Percentiles rank a stretch among this genome's conserved stretches.
phyloP scores from a whole-genome alignment of 257 asterid species.

The Verbascum thapsus region DNA sequence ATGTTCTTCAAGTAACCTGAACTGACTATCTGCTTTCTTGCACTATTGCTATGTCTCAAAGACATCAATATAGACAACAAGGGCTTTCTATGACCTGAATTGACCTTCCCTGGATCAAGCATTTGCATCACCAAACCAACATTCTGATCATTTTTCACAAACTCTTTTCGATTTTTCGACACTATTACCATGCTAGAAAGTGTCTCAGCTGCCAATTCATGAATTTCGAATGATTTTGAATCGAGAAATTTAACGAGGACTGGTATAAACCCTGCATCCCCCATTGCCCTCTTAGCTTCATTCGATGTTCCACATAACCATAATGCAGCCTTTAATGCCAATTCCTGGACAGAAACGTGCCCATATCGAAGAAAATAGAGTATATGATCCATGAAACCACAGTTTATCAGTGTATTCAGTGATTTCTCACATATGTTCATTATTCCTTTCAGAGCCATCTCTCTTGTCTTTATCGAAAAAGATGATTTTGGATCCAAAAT shows the following conservation, averaged over 20 bases:
- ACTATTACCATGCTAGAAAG: slow-evolving; percentile 54
- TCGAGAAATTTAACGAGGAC: slow-evolving; percentile 55
- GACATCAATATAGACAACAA: slow-evolving; percentile 59
- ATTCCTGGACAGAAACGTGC: slow-evolving; percentile 49
- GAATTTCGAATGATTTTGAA: slow-evolving; percentile 48
- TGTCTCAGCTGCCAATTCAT: slow-evolving; percentile 72
- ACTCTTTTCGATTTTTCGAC: slow-evolving; percentile 48
- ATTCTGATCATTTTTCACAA: slow-evolving; percentile 55
- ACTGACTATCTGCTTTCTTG: slow-evolving; percentile 57
- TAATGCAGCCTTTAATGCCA: slow-evolving; percentile 61
- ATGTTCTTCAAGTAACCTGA: slow-evolving; percentile 53
- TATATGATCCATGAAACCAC: slow-evolving; percentile 55
- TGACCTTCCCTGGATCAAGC: slow-evolving; percentile 53
- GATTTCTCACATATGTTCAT: slow-evolving; percentile 41
- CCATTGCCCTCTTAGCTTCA: slow-evolving; percentile 59
- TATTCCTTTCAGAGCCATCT: slow-evolving; percentile 52
- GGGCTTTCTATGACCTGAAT: slow-evolving; percentile 51
- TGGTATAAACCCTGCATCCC: slow-evolving; percentile 60
- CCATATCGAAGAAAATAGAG: slow-evolving; percentile 50
- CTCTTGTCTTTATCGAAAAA: slow-evolving; percentile 51
- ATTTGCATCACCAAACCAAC: slow-evolving; percentile 48
- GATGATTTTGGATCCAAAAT: slow-evolving; percentile 51
- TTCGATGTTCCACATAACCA: slow-evolving; percentile 59
- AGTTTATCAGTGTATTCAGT: slow-evolving; percentile 32
- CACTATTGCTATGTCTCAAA: slow-evolving; percentile 52